A percentile compares a stretch with the other conserved stretches of the same genome.
Evolutionary conservation across 2,329 filamentous ascomycete genomes (phyloP).

Genomic region (Rhynchosporium secalis): DNA sequence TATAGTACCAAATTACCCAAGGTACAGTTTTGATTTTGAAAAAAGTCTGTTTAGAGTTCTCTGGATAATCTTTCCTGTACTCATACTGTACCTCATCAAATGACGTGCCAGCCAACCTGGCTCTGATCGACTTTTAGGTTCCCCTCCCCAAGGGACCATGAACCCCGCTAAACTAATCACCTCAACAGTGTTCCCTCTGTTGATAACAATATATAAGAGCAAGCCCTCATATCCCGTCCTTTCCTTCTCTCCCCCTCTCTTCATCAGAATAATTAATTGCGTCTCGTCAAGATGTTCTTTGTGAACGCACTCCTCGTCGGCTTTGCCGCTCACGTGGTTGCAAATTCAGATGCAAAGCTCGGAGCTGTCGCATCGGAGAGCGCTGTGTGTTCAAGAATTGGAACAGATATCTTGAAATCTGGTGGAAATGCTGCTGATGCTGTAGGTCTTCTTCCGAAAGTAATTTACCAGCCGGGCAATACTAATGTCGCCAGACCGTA

Average conservation of each 20-base stretch:
- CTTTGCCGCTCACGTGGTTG: constrained; percentile 7
- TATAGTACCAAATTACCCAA: neutral
- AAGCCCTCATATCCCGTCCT: neutral
- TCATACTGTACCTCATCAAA: neutral
- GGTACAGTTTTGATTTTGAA: neutral
- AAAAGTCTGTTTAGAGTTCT: neutral
- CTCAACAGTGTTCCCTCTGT: neutral
- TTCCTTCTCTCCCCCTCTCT: neutral
- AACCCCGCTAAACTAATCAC: neutral
- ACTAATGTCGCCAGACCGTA: constrained; percentile 44
- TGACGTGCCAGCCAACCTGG: neutral
- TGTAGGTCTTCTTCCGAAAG: constrained; percentile 30
- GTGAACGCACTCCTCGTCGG: constrained; percentile 9
- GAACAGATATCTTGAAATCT: constrained; percentile 59
- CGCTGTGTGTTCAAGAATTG: constrained; percentile 67
- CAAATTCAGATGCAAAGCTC: constrained; percentile 12
- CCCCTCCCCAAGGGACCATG: neutral
- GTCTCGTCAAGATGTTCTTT: constrained; percentile 11
- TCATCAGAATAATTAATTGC: neutral
- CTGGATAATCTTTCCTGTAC: neutral
- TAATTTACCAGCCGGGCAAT: neutral
- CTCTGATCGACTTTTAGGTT: neutral
- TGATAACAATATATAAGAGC: neutral
- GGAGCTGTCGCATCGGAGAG: constrained; percentile 74
- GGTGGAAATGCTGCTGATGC: constrained; percentile 61